These are phyloP conservation scores for Cokeromyces recurvatus DNA, from an alignment of 371 early-diverging fungal species.

Conservation along the genomic window DNA sequence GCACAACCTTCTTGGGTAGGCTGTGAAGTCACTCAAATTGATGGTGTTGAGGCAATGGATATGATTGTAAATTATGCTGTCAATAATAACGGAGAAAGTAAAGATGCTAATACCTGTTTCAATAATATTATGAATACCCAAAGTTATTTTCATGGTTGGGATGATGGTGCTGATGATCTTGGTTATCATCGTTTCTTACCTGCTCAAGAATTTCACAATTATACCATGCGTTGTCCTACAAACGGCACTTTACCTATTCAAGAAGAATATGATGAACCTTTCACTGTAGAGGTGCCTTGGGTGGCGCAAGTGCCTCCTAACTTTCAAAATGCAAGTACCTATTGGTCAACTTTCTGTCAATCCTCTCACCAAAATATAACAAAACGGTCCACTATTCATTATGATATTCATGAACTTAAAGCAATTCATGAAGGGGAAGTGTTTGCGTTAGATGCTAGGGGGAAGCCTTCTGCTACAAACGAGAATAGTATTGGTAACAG, in stretches of 20 bases:
- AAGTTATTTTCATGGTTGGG: constrained; percentile 52
- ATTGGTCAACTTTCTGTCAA: constrained; percentile 41
- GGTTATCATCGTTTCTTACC: constrained; percentile 53
- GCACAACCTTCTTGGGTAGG: constrained; percentile 41
- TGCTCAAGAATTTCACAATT: constrained; percentile 42
- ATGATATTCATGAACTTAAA: constrained; percentile 31
- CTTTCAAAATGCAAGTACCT: constrained; percentile 30
- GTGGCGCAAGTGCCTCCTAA: constrained; percentile 38
- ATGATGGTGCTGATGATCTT: constrained; percentile 51
- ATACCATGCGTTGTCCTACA: constrained; percentile 43
- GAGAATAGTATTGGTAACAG: constrained; percentile 20
- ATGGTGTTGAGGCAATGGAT: constrained; percentile 40
- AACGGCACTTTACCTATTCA: constrained; percentile 31
- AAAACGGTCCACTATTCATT: constrained; percentile 15
- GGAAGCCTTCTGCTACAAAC: constrained; percentile 9
- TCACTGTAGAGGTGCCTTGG: constrained; percentile 49
- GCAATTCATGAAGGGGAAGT: constrained; percentile 35
- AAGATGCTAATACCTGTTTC: constrained; percentile 49
- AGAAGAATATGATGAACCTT: constrained; percentile 40
- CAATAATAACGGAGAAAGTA: constrained; percentile 51
- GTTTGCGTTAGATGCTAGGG: constrained; percentile 16
- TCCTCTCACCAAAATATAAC: constrained; percentile 21
- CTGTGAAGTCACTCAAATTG: constrained; percentile 47
- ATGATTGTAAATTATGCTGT: constrained; percentile 53
- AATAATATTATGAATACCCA: constrained; percentile 52